Evolutionary conservation across 495 filamentous ascomycete species (phyloP), one percentile per base, ranked within the genome.

Genomic region (Cercophora samala): DNA sequence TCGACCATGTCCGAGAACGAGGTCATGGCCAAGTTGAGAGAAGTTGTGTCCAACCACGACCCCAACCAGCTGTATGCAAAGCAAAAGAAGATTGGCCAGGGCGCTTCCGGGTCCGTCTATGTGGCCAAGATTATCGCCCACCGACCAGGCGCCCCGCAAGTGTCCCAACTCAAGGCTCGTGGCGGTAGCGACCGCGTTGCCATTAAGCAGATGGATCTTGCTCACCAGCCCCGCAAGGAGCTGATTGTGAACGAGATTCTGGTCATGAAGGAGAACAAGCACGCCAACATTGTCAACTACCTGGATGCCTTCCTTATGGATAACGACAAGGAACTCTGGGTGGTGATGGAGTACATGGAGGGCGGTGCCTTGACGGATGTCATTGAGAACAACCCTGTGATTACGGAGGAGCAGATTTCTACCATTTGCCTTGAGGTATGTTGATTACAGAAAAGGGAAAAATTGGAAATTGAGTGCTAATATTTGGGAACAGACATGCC

Each of bases 321-420:
- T 72, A 91, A 92, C 72, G 92, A 90, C 76, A 86, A 89, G 67
- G 96, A 99, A 75, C 85, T 99, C 26, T 99, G 95, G 95, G 93
- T 99, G 22, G 95, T 99, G 37, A 97, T 99, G 96, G 95, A 99
- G 78, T 99, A 95, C 73, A 98, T 99, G 96, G 95, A 98, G 77
- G 95, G 95, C 67, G 95, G 95, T 76, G 93, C 95, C 59, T 80
- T 99, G 74, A 99, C 96, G 0, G 96, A 99, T 84, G 93, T 99
- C 62, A 98, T 98, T 79, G 96, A 97, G 75, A 97, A 97, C 78
- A 99, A 98, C 77, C 86, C 86, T 13, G 81, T 86, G 62, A 96
- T 99, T 72, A 89, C 89, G 25, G 95, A 99, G 78, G 91, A 96
- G 75, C 95, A 99, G 75, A 99, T 99, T 73, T 93, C 95, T 4